These are phyloP conservation scores for barrel medic (Medicago truncatula) DNA, from an alignment of 306 rosid species.

Conservation along the genomic window MtrunA17r5.0-ANR NC_053049.1:4455001-4455500, in stretches of 20 bases:
- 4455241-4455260: conserved; percentile 92
- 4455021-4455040: conserved; percentile 98
- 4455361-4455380: conserved; percentile 31
- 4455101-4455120: conserved; percentile 73
- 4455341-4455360: conserved; percentile 44
- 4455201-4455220: conserved; percentile 90
- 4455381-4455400: not conserved
- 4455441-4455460: not conserved
- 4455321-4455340: conserved; percentile 95
- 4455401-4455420: not conserved
- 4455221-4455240: conserved; percentile 97
- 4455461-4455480: too few relatives aligned
- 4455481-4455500: too few relatives aligned
- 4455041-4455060: conserved; percentile 80
- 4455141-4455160: conserved; percentile 26
- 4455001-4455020: conserved; percentile 93
- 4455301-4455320: conserved; percentile 96
- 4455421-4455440: not conserved
- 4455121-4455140: conserved; percentile 25
- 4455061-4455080: conserved; percentile 81
- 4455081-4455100: conserved; percentile 96
- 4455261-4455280: conserved; percentile 99
- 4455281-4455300: conserved; percentile 93
- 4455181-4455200: conserved; percentile 84
- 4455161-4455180: conserved; percentile 7